Percentiles rank a stretch among this genome's conserved stretches.
Conservation (phyloP, 306 rosid species). For the Quercus parvula region DNA sequence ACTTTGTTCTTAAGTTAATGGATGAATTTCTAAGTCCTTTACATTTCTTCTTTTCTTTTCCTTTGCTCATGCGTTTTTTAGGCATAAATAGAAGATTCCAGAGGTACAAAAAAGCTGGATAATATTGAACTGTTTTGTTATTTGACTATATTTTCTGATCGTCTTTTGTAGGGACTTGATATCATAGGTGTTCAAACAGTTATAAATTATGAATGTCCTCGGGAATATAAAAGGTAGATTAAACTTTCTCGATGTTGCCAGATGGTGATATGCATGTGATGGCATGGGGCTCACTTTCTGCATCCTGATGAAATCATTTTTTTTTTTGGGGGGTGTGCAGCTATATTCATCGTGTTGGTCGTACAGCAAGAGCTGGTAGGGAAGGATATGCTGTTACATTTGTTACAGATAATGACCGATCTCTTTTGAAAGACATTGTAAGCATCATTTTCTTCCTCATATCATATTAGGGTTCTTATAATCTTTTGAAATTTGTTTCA, state of each 20-base stretch:
- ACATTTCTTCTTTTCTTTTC: background rate
- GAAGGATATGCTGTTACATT: constrained; percentile 90
- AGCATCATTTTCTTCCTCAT: constrained; percentile 33
- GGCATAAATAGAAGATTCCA: background rate
- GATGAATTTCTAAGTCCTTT: background rate
- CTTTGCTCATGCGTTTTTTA: background rate
- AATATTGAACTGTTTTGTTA: background rate
- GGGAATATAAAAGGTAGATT: constrained; percentile 77
- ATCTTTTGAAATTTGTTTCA: background rate
- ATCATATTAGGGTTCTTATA: background rate
- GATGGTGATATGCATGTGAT: background rate
- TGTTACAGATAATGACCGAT: constrained; percentile 80
- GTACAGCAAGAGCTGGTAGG: constrained; percentile 98
- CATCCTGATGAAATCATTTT: background rate
- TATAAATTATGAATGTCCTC: constrained; percentile 93
- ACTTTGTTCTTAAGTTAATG: background rate
- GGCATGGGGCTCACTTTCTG: background rate
- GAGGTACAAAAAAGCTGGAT: background rate
- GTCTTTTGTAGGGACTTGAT: constrained; percentile 75
- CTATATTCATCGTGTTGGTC: constrained; percentile 97
- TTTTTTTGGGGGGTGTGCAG: constrained; percentile 29
- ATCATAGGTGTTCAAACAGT: constrained; percentile 92
- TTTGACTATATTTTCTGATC: constrained; percentile 5
- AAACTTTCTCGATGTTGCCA: background rate
- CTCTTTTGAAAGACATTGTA: constrained; percentile 90